Evolutionary conservation across 495 filamentous ascomycete genomes (phyloP), one percentile per base, ranked within the genome.

Genomic region (Lentithecium fluviatile): DNA sequence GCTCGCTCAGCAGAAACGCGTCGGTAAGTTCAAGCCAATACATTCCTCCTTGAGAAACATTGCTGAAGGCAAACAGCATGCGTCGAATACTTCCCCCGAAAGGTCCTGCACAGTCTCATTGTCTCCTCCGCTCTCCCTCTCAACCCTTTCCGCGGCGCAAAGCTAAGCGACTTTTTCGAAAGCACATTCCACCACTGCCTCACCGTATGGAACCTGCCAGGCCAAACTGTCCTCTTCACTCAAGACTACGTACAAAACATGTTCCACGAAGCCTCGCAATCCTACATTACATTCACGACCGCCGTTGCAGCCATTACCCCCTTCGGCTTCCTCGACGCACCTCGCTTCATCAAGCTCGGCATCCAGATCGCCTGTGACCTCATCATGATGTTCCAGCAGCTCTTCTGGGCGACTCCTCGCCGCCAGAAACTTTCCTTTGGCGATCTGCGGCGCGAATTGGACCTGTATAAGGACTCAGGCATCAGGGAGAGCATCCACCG

Each of bases 331-430:
- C 25, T 53, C 12, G 32, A 36, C 13, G 25, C 50, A 17, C 15
- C 15, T 13, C 15, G 25, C 17, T 53, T 36, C 32, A 20, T 53
- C 25, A 53, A 53, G 21, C 25, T 53, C 13, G 50, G 50, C 50
- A 53, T 53, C 6, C 25, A 53, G 32, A 38, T 53, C 15, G 50
- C 50, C 3, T 53, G 50, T 21, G 50, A 53, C 26, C 32, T 53
- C 8, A 53, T 53, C 50, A n/a, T 53, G 26, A 53, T 53, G 6
- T 53, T 53, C 50, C 50, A 53, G 32, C 50, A 53, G 38, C 50
- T 53, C 26, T 53, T 53, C 20, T 53, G 50, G 50, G 50, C 50
- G 6, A 53, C 50, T 5, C 50, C 50, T 15, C 11, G 50, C 13
- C 50, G 50, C 26, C 50, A 53, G 13, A 53, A 53, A 29, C 32